These are phyloP conservation scores for Rhizodiscina lignyota DNA, from an alignment of 495 filamentous ascomycete species.

Conservation along the genomic window DNA sequence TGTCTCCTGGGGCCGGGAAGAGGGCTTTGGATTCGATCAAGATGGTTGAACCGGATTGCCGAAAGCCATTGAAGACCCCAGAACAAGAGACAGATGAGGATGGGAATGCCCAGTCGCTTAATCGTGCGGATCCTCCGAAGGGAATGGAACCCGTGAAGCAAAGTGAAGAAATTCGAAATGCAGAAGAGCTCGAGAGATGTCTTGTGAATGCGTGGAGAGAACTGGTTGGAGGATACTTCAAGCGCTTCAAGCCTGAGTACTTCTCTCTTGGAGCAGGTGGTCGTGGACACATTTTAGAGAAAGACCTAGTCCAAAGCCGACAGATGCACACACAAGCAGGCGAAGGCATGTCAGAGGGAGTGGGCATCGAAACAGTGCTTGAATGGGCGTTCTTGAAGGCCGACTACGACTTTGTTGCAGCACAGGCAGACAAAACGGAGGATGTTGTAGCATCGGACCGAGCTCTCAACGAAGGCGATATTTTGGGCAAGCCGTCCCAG, in stretches of 20 bases:
- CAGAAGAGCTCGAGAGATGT: constrained; percentile 41
- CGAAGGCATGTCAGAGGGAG: constrained; percentile 6
- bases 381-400: constrained; percentile 84
- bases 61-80: constrained; percentile 16
- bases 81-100: constrained; percentile 14
- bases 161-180: constrained; percentile 25
- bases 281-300: constrained; percentile 12
- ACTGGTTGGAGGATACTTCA: constrained; percentile 86
- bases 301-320: constrained; percentile 9
- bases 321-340: neutral
- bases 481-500: constrained; percentile 48
- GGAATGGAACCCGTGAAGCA: constrained; percentile 9
- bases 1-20: constrained; percentile 7
- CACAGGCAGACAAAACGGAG: constrained; percentile 60
- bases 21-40: constrained; percentile 21
- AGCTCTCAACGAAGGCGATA: constrained; percentile 65
- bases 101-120: too few species aligned
- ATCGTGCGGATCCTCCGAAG: too few species aligned
- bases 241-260: constrained; percentile 61
- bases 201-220: constrained; percentile 66
- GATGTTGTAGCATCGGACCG: constrained; percentile 50
- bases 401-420: constrained; percentile 82
- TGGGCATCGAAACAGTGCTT: constrained; percentile 44
- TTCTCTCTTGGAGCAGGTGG: constrained; percentile 28
- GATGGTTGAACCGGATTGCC: constrained; percentile 15